Conservation (phyloP, 768 basidiomycete species). For the Macrolepiota albuminosa region DNA sequence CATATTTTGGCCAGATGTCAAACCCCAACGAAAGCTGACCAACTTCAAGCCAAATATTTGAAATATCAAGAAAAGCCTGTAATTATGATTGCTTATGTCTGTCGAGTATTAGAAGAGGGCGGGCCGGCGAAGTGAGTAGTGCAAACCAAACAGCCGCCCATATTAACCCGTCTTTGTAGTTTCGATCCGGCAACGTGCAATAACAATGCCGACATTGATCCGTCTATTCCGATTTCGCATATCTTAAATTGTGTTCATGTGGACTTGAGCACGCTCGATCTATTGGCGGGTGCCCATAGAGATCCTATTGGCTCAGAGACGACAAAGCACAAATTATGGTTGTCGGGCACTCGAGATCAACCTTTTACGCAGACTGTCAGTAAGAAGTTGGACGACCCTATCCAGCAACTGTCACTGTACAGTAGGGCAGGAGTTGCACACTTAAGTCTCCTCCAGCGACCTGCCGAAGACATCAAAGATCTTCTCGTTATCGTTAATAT, state of each 20-base stretch:
- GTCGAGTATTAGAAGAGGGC: slow-evolving; percentile 1
- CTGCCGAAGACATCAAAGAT: not conserved
- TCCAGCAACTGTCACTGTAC: not conserved
- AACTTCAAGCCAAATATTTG: slow-evolving; percentile 59
- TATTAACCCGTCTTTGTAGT: slow-evolving; percentile 22
- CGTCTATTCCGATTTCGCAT: slow-evolving; percentile 36
- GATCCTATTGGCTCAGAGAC: not conserved
- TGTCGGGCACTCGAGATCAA: not conserved
- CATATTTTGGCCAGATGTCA: slow-evolving; percentile 46
- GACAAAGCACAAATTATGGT: not conserved
- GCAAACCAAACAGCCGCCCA: not conserved
- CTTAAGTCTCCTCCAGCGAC: not conserved
- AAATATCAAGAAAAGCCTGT: slow-evolving; percentile 36
- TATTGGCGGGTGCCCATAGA: slow-evolving; percentile 21
- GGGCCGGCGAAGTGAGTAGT: slow-evolving; percentile 13
- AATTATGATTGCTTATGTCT: slow-evolving; percentile 49
- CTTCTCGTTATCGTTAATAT: not conserved
- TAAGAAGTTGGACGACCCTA: not conserved
- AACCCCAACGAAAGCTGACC: slow-evolving; percentile 48
- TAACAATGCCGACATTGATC: slow-evolving; percentile 34
- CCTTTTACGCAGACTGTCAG: not conserved
- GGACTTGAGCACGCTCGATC: slow-evolving; percentile 39
- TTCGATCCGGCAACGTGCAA: slow-evolving; percentile 31
- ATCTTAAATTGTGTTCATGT: slow-evolving; percentile 39
- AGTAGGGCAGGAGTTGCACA: not conserved